phyloP scores from a whole-genome alignment of 306 rosid genomes.

The Astragalus membranaceus region DNA sequence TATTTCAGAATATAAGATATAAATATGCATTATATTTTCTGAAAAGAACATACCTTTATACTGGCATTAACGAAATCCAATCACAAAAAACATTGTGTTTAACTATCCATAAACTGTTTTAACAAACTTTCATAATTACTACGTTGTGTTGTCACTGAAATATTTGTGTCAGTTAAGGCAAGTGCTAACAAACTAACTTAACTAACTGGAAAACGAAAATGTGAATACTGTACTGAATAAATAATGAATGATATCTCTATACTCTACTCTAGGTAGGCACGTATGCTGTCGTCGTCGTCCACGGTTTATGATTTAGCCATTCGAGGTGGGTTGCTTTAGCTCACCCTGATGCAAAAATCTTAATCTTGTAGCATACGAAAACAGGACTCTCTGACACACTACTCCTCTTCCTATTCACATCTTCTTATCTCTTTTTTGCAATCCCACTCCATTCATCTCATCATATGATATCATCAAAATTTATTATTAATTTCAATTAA shows the following conservation, averaged over 20 bases:
- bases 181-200: background rate
- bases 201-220: background rate
- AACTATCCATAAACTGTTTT: background rate
- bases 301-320: constrained; percentile 10
- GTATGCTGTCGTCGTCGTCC: background rate
- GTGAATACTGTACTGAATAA: background rate
- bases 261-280: background rate
- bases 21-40: too few species aligned
- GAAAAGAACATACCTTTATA: too few species aligned
- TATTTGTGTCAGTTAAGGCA: constrained; percentile 25
- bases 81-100: too few species aligned
- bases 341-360: constrained; percentile 37
- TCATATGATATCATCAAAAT: background rate
- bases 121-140: background rate
- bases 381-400: constrained; percentile 39
- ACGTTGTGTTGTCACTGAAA: constrained; percentile 5
- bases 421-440: constrained; percentile 22
- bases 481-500: background rate
- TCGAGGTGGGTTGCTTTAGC: constrained; percentile 31
- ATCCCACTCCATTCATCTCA: background rate
- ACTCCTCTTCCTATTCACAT: background rate
- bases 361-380: constrained; percentile 63
- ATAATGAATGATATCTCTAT: constrained; percentile 17
- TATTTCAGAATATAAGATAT: too few species aligned
- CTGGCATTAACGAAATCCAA: too few species aligned